These are phyloP conservation scores for Nidula microcarpa DNA, from an alignment of 768 basidiomycete genomes.

Conservation along the genomic window DNA sequence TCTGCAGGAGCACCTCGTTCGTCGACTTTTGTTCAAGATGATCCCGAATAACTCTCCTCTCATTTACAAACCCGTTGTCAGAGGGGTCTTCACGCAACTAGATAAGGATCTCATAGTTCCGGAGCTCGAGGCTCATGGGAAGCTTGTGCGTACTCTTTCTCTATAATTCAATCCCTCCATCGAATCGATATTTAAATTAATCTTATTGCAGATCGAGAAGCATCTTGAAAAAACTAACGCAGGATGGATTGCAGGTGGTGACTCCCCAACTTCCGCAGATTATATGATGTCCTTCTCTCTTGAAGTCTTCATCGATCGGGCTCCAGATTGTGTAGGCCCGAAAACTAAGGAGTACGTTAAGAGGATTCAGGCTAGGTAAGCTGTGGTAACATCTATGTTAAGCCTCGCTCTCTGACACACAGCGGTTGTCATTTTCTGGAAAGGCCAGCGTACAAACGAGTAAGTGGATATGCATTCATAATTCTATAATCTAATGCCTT, in stretches of 20 bases:
- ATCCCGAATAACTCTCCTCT: neutral
- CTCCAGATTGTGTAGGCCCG: slow-evolving; percentile 5
- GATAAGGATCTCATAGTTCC: neutral
- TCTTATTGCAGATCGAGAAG: neutral
- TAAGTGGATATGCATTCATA: neutral
- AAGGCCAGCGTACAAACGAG: neutral
- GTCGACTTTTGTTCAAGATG: neutral
- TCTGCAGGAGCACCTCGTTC: slow-evolving; percentile 1
- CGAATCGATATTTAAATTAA: neutral
- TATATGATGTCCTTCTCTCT: slow-evolving; percentile 24
- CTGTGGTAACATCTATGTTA: neutral
- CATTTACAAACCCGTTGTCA: neutral
- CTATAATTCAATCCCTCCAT: neutral
- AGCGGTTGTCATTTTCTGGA: neutral
- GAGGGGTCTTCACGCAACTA: neutral
- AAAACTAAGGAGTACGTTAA: slow-evolving; percentile 7
- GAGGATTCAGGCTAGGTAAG: slow-evolving; percentile 7
- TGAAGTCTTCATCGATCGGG: slow-evolving; percentile 8
- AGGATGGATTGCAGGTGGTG: slow-evolving; percentile 19
- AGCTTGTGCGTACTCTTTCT: neutral
- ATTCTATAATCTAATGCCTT: neutral
- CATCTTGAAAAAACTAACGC: neutral
- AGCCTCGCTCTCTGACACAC: neutral
- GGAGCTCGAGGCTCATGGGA: slow-evolving; percentile 3
- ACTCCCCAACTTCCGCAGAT: slow-evolving; percentile 26